Conservation (phyloP, 2,329 filamentous ascomycete species). For the Paraphaeosphaeria minitans region DNA sequence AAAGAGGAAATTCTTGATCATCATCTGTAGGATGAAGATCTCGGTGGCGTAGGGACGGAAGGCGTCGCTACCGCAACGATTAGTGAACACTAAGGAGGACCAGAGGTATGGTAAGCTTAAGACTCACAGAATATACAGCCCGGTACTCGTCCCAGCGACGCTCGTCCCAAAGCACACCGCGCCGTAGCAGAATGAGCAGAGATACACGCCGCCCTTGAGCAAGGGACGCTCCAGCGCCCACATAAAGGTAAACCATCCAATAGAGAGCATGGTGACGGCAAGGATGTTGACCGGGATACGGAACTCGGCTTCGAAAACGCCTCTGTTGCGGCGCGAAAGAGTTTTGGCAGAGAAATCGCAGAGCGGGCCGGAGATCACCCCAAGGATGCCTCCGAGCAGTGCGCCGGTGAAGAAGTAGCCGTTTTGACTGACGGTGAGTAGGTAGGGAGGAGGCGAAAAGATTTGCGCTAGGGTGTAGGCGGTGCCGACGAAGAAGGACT, state of each 20-base stretch:
- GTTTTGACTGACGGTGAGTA: conserved; percentile 28
- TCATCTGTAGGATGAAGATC: conserved; percentile 45
- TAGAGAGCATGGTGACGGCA: conserved; percentile 21
- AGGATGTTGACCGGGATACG: conserved; percentile 26
- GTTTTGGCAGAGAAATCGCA: conserved; percentile 24
- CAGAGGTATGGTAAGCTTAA: background rate
- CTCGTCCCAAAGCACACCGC: conserved; percentile 25
- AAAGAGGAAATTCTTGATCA: conserved; percentile 44
- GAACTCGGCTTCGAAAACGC: conserved; percentile 30
- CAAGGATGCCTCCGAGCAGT: conserved; percentile 28
- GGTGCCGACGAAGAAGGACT: conserved; percentile 33
- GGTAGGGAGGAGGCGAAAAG: conserved; percentile 28
- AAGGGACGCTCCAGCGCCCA: conserved; percentile 25
- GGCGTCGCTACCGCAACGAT: conserved; percentile 27
- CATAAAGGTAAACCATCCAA: conserved; percentile 28
- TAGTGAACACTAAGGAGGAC: background rate
- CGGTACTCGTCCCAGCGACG: conserved; percentile 30
- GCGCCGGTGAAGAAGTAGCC: conserved; percentile 34
- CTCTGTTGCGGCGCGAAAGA: conserved; percentile 20
- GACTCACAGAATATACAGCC: conserved; percentile 42
- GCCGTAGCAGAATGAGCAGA: conserved; percentile 29
- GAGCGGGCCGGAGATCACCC: conserved; percentile 22
- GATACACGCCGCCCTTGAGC: conserved; percentile 9
- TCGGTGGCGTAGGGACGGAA: conserved; percentile 37
- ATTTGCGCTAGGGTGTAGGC: conserved; percentile 32